Conservation (phyloP, 1,284 basidiomycete species). For the Coniferiporia sulphurascens region DNA sequence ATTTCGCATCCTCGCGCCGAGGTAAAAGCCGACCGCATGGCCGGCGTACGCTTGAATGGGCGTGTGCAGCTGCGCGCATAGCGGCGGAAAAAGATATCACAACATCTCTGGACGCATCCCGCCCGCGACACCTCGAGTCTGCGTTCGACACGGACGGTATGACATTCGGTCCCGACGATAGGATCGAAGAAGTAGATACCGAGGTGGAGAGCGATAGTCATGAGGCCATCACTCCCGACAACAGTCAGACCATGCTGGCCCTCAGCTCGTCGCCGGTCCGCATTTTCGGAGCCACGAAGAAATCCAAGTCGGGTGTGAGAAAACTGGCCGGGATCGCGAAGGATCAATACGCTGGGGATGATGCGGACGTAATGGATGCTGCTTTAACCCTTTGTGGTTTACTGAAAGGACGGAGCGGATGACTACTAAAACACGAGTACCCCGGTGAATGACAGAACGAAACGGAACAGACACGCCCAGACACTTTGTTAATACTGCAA, state of each 20-base stretch:
- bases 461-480: not conserved
- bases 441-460: not conserved
- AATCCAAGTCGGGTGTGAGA: not conserved
- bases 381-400: constrained; percentile 16
- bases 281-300: not conserved
- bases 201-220: constrained; percentile 16
- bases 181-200: constrained; percentile 12
- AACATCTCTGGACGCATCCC: not conserved
- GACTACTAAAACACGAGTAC: not conserved
- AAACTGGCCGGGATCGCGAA: not conserved
- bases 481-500: not conserved
- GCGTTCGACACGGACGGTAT: not conserved
- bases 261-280: not conserved
- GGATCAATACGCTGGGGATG: not conserved
- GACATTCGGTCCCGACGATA: constrained; percentile 3
- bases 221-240: constrained; percentile 16
- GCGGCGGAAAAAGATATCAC: not conserved
- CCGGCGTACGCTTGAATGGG: constrained; percentile 15
- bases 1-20: constrained; percentile 12
- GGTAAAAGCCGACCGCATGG: constrained; percentile 1
- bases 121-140: not conserved
- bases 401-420: constrained; percentile 1
- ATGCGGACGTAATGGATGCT: constrained; percentile 14
- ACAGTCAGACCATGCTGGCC: constrained; percentile 5
- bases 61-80: constrained; percentile 17